These are phyloP conservation scores for Ascochyta pisi DNA, from an alignment of 2,329 filamentous ascomycete genomes.

Conservation along the genomic window DNA sequence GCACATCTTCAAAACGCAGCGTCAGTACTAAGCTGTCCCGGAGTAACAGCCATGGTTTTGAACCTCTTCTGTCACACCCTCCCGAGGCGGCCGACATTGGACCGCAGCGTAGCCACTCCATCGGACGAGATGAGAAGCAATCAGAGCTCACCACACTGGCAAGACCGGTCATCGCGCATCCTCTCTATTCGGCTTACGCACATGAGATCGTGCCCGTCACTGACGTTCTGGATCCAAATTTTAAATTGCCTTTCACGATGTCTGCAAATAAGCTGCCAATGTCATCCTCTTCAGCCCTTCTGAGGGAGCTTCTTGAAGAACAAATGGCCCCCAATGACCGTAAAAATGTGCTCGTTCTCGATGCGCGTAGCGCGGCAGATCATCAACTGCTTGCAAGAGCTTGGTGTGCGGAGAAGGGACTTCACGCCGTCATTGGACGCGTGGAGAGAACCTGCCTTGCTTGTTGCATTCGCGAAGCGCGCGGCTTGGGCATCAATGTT, in stretches of 20 bases:
- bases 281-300: constrained; percentile 23
- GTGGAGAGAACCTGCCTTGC: constrained; percentile 72
- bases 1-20: constrained; percentile 44
- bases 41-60: constrained; percentile 45
- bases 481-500: constrained; percentile 72
- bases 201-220: constrained; percentile 47
- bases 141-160: constrained; percentile 1
- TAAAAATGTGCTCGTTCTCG: constrained; percentile 51
- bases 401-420: constrained; percentile 75
- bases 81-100: constrained; percentile 36
- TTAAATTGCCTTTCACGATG: constrained; percentile 35
- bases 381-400: constrained; percentile 75
- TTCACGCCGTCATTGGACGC: constrained; percentile 75
- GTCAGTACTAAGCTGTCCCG: constrained; percentile 32
- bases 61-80: constrained; percentile 45
- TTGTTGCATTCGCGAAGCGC: constrained; percentile 77
- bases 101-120: constrained; percentile 36
- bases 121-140: constrained; percentile 24
- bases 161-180: constrained; percentile 42
- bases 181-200: constrained; percentile 49
- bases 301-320: constrained; percentile 17
- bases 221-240: constrained; percentile 37
- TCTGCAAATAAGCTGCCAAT: constrained; percentile 24
- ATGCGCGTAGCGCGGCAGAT: constrained; percentile 65
- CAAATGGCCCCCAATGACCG: constrained; percentile 27